Base-by-base conservation (phyloP, 2,329 filamentous ascomycete species). In the Triangularia verruculosa region DNA sequence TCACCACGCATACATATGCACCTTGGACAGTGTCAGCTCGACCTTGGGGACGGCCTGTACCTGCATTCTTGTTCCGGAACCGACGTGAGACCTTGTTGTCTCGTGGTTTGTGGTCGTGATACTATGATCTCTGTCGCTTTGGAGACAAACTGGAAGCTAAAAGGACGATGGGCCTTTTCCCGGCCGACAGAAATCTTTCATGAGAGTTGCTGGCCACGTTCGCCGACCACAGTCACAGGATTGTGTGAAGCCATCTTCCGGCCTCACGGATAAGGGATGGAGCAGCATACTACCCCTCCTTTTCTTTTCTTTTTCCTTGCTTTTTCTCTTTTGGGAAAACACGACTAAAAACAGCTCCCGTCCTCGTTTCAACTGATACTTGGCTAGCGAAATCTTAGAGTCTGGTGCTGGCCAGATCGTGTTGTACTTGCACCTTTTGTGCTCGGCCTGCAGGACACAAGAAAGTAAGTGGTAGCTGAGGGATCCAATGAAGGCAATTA, bases 401-500 rank as follows among this genome's bases (percentile, higher is more conserved):
- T 47, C 17, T 47, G 7, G 20, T 20, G 39, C 39, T 47, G n/a
- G n/a, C 39, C n/a, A 47, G 39, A 47, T 47, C n/a, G 39, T 17
- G 39, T 47, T 12, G 39, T 47, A 47, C 39, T 47, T n/a, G 34
- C 34, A n/a, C 13, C 17, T 39, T 9, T 15, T 39, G 34, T n/a
- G 39, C 39, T 20, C 7, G 39, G n/a, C 6, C 39, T 47, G 39
- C 39, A 47, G 39, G 39, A 3, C 39, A 20, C 39, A 20, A 20
- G 39, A 47, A 47, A 47, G n/a, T 8, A 47, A 47, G n/a, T 47
- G 39, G 39, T 17, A 47, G 39, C 39, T 47, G 39, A 24, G 25
- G 51, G 39, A 43, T 30, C 57, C 57, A 59, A 59, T 59, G 20
- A 30, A 59, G 57, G 54, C 24, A 58, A 25, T 53, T 53, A 47